phyloP scores from a whole-genome alignment of 768 basidiomycete genomes.

The Tremella fuciformis region DNA sequence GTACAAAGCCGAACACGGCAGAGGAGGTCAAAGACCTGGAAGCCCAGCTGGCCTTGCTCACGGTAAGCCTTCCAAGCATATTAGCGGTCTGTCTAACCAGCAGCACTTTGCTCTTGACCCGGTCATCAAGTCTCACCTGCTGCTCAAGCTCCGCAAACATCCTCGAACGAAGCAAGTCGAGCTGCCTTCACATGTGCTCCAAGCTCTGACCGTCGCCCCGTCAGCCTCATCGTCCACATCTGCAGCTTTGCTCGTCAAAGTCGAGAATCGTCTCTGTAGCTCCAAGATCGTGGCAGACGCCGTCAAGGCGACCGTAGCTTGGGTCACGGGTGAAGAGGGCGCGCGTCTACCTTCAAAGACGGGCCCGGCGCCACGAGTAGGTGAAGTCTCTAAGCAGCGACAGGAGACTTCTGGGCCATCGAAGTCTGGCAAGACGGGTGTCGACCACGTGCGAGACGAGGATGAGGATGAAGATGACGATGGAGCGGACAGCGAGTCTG shows the following conservation, averaged over 20 bases:
- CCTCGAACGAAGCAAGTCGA: conserved; percentile 55
- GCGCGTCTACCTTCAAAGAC: conserved; percentile 40
- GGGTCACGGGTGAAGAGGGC: conserved; percentile 53
- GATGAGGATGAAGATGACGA: conserved; percentile 14
- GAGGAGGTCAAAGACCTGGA: conserved; percentile 59
- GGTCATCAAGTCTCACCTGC: conserved; percentile 65
- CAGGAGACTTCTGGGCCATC: too few relatives aligned
- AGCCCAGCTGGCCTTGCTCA: conserved; percentile 62
- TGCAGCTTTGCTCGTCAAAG: conserved; percentile 59
- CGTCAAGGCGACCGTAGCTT: conserved; percentile 58
- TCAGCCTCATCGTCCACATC: conserved; percentile 20
- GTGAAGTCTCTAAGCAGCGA: too few relatives aligned
- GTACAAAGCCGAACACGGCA: conserved; percentile 37
- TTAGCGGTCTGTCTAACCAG: conserved; percentile 1
- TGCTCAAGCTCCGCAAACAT: conserved; percentile 72
- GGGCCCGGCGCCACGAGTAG: conserved; percentile 1
- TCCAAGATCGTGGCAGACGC: conserved; percentile 69
- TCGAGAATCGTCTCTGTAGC: conserved; percentile 70
- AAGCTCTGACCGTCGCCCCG: conserved; percentile 8
- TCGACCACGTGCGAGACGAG: neutral
- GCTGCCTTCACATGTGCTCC: conserved; percentile 11
- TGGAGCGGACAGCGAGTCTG: conserved; percentile 9
- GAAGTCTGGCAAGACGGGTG: too few relatives aligned
- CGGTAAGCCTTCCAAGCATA: conserved; percentile 57
- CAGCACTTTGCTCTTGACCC: conserved; percentile 63